Evolutionary conservation across 2,329 filamentous ascomycete genomes (phyloP), one percentile per base, ranked within the genome.

Genomic region (Alternaria postmessia): DNA sequence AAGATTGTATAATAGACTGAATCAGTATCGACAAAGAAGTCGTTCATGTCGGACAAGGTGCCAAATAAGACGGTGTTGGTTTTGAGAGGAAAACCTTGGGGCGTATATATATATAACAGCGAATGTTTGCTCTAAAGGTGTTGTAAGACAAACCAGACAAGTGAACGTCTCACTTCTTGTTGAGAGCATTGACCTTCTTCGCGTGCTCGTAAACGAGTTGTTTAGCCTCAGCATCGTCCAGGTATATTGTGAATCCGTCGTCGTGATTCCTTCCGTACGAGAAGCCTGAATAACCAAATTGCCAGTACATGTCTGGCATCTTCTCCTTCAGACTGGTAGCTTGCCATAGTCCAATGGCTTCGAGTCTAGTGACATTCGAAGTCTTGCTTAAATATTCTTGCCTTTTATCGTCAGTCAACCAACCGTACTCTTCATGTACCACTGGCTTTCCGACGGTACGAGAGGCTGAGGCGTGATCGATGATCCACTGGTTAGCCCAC

Each of bases 221-320:
- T 30, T 51, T 16, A 16, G 49, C 49, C n/a, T 52, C 64, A 62
- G 20, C 49, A 3, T 72, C 66, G 32, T 87, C 85, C 30, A 86
- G 64, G 64, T 80, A 87, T 49, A 87, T 86, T 1, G 85, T 87
- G 68, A 87, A 87, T 0, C 85, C 85, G 54, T 87, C 85, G 43
- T 87, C 76, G 51, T 87, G 76, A 68, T 87, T 87, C 42, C 80
- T 78, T 0, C 85, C 84, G 39, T 84, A 86, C 4, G 83, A 85
- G 65, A 81, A 86, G 0, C 77, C 78, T 5, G 78, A 80, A 63
- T 76, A 86, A 0, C 85, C 85, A 63, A 79, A 86, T 62, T 87
- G 85, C 85, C 85, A 87, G 74, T 81, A 87, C 80, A 86, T 78
- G 61, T 86, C 84, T 3, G 82, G 75, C 70, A 87, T 77, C 64